Conservation (phyloP, 2,329 filamentous ascomycete genomes). For the Cladosporium sp. region DNA sequence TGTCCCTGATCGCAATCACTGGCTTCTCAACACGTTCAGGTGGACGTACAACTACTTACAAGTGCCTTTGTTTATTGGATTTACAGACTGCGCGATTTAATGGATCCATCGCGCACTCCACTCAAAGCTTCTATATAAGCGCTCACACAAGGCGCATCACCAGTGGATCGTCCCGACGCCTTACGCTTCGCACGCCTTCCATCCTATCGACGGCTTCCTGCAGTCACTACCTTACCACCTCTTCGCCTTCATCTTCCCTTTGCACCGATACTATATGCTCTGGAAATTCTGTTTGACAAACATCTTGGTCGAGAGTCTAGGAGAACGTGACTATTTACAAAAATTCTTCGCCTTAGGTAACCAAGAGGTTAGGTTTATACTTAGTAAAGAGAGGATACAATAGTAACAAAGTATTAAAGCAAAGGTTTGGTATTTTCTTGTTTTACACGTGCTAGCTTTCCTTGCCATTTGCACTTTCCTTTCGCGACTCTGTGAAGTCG, state of each 20-base stretch:
- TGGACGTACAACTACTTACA: no score
- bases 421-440: background rate
- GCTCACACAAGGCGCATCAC: slow-evolving; percentile 94
- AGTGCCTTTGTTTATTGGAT: slow-evolving; percentile 49
- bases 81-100: slow-evolving; percentile 90
- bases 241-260: slow-evolving; percentile 88
- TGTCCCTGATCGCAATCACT: slow-evolving; percentile 35
- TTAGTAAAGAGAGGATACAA: no score
- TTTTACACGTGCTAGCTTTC: slow-evolving; percentile 3
- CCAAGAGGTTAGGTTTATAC: no score
- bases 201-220: slow-evolving; percentile 86
- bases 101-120: slow-evolving; percentile 87
- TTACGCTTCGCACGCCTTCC: slow-evolving; percentile 90
- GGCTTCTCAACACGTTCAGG: slow-evolving; percentile 45
- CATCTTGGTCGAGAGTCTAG: no score
- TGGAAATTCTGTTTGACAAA: no score
- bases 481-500: background rate
- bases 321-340: no score
- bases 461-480: background rate
- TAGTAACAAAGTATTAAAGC: no score
- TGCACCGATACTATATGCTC: slow-evolving; percentile 54
- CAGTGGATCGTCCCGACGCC: slow-evolving; percentile 99
- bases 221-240: slow-evolving; percentile 91
- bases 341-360: no score
- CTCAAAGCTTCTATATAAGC: slow-evolving; percentile 79